Evolutionary conservation across 768 basidiomycete species (phyloP).

Genomic region (Cystobasidium tubakii): DNA sequence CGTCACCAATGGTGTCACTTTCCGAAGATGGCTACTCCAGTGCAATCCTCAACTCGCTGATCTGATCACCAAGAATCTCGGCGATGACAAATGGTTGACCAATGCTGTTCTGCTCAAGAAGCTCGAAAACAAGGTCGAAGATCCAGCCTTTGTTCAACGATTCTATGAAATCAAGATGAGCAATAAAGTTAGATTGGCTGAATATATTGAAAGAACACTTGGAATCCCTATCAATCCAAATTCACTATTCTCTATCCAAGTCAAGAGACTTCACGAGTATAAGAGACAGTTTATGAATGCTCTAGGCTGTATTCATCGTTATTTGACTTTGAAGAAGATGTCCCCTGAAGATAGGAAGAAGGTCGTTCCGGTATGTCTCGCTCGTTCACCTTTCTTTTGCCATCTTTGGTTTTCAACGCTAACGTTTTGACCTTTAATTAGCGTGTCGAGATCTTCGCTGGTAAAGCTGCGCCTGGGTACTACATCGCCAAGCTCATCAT

Average conservation of each 20-base stretch:
- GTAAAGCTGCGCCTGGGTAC: conserved; percentile 88
- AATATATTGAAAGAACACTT: conserved; percentile 65
- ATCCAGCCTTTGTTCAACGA: conserved; percentile 66
- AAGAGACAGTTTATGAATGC: conserved; percentile 95
- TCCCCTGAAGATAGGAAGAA: conserved; percentile 71
- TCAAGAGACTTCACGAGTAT: conserved; percentile 87
- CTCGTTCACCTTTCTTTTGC: no score
- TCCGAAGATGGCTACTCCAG: conserved; percentile 85
- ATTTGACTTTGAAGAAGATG: conserved; percentile 53
- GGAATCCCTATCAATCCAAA: conserved; percentile 64
- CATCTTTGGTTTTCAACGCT: no score
- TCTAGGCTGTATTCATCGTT: conserved; percentile 69
- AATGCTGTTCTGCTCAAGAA: conserved; percentile 70
- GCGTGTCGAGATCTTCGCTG: conserved; percentile 93
- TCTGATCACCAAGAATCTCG: conserved; percentile 76
- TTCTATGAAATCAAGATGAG: conserved; percentile 60
- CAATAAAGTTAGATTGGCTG: conserved; percentile 82
- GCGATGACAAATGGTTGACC: conserved; percentile 75
- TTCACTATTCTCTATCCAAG: conserved; percentile 86
- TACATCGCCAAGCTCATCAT: conserved; percentile 94
- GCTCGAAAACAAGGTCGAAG: conserved; percentile 65
- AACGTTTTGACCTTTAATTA: neutral
- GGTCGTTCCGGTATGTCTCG: conserved; percentile 58
- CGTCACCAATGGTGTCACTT: conserved; percentile 93
- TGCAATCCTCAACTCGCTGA: conserved; percentile 77